phyloP scores from a whole-genome alignment of 2,329 filamentous ascomycete genomes.

The Ascosphaera aggregata region DNA sequence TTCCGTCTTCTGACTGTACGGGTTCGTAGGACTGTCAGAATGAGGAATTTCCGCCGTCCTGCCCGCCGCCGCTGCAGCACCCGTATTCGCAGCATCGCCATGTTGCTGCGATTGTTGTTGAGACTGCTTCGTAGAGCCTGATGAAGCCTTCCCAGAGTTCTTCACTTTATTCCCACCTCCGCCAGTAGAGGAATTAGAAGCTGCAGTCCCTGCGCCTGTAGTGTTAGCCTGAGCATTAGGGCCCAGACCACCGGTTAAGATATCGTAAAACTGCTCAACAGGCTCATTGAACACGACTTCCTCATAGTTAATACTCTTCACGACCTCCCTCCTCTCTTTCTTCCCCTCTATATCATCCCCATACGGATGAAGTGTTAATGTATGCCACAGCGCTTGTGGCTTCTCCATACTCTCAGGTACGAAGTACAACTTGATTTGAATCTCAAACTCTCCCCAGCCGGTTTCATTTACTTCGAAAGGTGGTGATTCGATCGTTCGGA shows the following conservation, averaged over 20 bases:
- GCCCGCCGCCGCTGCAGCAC: conserved; percentile 30
- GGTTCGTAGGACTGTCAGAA: conserved; percentile 39
- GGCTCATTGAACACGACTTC: conserved; percentile 96
- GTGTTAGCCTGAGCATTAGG: too few species aligned
- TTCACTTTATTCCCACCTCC: conserved; percentile 33
- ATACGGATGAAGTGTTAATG: conserved; percentile 75
- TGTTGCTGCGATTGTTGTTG: conserved; percentile 8
- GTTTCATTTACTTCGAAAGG: conserved; percentile 77
- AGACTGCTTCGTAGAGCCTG: conserved; percentile 18
- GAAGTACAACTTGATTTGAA: conserved; percentile 88
- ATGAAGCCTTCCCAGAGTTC: too few species aligned
- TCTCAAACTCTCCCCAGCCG: conserved; percentile 95
- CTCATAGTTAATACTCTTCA: conserved; percentile 67
- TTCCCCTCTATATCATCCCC: conserved; percentile 53
- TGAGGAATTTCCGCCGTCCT: conserved; percentile 55
- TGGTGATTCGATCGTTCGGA: conserved; percentile 61
- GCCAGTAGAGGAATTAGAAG: conserved; percentile 24
- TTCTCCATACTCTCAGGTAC: conserved; percentile 74
- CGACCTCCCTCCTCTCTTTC: conserved; percentile 37
- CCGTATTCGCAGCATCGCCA: background rate
- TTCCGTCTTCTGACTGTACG: conserved; percentile 52
- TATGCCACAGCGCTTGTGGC: conserved; percentile 85
- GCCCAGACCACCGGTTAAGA: conserved; percentile 47
- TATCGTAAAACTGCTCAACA: conserved; percentile 73
- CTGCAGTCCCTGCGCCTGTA: conserved; percentile 25